Evolutionary conservation across 1,139 yeast genomes (phyloP).

Genomic region (Sugiyamaella paludigena): DNA sequence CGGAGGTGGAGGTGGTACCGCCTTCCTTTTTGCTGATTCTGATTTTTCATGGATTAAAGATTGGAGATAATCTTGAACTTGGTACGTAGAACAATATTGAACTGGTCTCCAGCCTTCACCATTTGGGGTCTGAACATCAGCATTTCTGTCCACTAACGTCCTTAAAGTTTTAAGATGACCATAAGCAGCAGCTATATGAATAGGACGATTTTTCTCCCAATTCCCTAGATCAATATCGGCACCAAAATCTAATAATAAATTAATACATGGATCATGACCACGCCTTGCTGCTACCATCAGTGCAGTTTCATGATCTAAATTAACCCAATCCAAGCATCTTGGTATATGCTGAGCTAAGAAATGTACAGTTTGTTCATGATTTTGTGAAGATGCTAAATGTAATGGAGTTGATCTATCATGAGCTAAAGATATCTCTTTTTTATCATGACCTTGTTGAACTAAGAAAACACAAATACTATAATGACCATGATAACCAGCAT

Average conservation of each 20-base stretch:
- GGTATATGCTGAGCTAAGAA: conserved; percentile 80
- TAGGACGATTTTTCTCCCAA: conserved; percentile 63
- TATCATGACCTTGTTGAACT: conserved; percentile 51
- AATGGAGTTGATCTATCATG: conserved; percentile 71
- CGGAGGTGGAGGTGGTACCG: background rate
- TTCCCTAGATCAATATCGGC: conserved; percentile 60
- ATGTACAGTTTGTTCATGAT: conserved; percentile 78
- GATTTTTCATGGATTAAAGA: conserved; percentile 33
- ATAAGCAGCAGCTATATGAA: conserved; percentile 77
- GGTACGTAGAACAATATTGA: conserved; percentile 38
- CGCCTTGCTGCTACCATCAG: conserved; percentile 67
- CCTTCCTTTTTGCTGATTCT: conserved; percentile 11
- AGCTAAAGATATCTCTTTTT: conserved; percentile 49
- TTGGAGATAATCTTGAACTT: conserved; percentile 38
- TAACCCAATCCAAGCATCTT: conserved; percentile 56
- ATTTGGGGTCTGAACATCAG: conserved; percentile 52
- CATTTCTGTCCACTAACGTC: conserved; percentile 53
- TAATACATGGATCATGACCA: conserved; percentile 70
- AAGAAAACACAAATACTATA: conserved; percentile 67
- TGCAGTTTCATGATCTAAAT: conserved; percentile 55
- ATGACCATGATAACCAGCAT: conserved; percentile 78
- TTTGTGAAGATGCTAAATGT: conserved; percentile 67
- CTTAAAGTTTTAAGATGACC: conserved; percentile 67
- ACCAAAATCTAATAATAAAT: conserved; percentile 71
- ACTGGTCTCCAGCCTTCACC: conserved; percentile 67